These are phyloP conservation scores for Tulasnella sp. DNA, from an alignment of 768 basidiomycete genomes.

Conservation along the genomic window DNA sequence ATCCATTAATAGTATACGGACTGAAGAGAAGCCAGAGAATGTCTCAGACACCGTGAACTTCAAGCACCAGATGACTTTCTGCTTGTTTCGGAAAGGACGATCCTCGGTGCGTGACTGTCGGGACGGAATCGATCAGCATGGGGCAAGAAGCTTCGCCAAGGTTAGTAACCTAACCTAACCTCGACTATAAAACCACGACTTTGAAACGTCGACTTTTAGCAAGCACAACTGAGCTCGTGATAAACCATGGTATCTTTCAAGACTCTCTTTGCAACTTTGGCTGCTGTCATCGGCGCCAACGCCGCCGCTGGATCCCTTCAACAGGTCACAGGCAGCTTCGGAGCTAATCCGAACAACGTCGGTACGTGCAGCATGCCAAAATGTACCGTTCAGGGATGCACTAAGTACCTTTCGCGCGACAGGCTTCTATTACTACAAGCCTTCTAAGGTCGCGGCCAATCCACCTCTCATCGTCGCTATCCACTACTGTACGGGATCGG, in stretches of 20 bases:
- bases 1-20: background rate
- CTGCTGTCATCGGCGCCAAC: background rate
- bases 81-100: background rate
- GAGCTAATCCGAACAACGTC: slow-evolving; percentile 48
- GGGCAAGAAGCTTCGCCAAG: background rate
- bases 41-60: background rate
- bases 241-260: background rate
- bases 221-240: background rate
- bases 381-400: background rate
- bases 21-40: background rate
- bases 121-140: background rate
- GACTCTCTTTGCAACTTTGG: background rate
- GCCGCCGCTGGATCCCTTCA: background rate
- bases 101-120: background rate
- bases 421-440: slow-evolving; percentile 25
- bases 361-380: slow-evolving; percentile 36
- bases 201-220: background rate
- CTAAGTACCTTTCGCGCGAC: slow-evolving; percentile 26
- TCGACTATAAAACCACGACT: background rate
- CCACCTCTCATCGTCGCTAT: slow-evolving; percentile 43
- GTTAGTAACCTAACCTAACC: background rate
- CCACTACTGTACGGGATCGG: slow-evolving; percentile 46
- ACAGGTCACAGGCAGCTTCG: slow-evolving; percentile 33
- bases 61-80: background rate
- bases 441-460: slow-evolving; percentile 33